Percentiles rank a stretch among this genome's conserved stretches.
Conservation (phyloP, 2,329 filamentous ascomycete genomes). For the Phyllosticta capitalensis region DNA sequence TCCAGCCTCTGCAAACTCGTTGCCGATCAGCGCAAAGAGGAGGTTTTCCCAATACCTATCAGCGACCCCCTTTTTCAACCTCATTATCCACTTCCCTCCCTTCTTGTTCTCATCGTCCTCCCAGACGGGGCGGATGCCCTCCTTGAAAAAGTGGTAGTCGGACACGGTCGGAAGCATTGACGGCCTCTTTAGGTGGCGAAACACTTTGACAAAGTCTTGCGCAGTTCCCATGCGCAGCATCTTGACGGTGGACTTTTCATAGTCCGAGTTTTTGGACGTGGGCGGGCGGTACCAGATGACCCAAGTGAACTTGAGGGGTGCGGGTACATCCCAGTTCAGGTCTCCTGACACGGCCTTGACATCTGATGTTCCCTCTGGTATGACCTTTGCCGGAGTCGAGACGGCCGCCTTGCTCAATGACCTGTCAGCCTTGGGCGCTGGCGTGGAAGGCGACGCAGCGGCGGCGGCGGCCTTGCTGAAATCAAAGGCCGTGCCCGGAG, state of each 20-base stretch:
- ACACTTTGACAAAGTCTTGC: constrained; percentile 87
- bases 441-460: constrained; percentile 42
- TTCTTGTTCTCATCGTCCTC: constrained; percentile 95
- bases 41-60: constrained; percentile 97
- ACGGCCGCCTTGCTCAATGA: constrained; percentile 7
- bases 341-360: constrained; percentile 28
- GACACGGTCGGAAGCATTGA: constrained; percentile 83
- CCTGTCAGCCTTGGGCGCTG: constrained; percentile 54
- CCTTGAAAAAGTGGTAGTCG: constrained; percentile 97
- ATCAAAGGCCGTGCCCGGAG: constrained; percentile 71
- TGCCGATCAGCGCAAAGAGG: constrained; percentile 79
- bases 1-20: constrained; percentile 84
- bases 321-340: constrained; percentile 33
- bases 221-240: constrained; percentile 73
- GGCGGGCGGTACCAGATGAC: constrained; percentile 96
- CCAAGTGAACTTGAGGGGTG: constrained; percentile 74
- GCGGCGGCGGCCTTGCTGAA: constrained; percentile 49
- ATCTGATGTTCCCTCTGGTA: constrained; percentile 14
- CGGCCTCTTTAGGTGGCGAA: constrained; percentile 80
- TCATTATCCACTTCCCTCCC: constrained; percentile 95
- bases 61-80: constrained; percentile 92
- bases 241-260: constrained; percentile 89
- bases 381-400: constrained; percentile 1
- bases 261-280: constrained; percentile 94
- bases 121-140: constrained; percentile 94